phyloP scores from a whole-genome alignment of 306 rosid genomes.

The Malus fusca region DNA sequence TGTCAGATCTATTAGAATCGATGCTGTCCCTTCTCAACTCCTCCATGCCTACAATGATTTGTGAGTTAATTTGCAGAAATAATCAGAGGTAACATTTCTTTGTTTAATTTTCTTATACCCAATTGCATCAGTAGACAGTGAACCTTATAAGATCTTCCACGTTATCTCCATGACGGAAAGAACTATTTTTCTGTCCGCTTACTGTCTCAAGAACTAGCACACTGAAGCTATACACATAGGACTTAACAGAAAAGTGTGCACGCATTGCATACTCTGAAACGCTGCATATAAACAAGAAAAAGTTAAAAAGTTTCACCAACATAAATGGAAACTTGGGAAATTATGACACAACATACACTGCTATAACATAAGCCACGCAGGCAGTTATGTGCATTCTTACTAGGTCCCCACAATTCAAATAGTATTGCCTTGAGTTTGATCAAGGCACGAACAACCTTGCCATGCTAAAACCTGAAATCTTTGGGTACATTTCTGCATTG shows the following conservation, averaged over 20 bases:
- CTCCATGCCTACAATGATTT: slow-evolving; percentile 1
- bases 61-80: not conserved
- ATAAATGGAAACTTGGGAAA: not conserved
- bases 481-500: not conserved
- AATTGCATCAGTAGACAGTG: not conserved
- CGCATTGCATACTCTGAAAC: not conserved
- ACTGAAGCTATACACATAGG: not conserved
- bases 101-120: not conserved
- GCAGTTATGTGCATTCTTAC: not conserved
- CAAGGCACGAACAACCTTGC: not conserved
- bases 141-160: not conserved
- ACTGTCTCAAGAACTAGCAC: not conserved
- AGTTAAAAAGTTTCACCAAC: not conserved
- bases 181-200: not conserved
- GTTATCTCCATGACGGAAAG: not conserved
- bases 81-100: not conserved
- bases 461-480: slow-evolving; percentile 4
- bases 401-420: not conserved
- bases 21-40: not conserved
- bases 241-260: not conserved
- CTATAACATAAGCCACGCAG: not conserved
- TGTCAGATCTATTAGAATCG: not conserved
- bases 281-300: not conserved
- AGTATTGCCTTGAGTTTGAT: slow-evolving; percentile 1
- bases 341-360: not conserved